Evolutionary conservation across 2,329 filamentous ascomycete genomes (phyloP).

Genomic region (Botryotinia convoluta): DNA sequence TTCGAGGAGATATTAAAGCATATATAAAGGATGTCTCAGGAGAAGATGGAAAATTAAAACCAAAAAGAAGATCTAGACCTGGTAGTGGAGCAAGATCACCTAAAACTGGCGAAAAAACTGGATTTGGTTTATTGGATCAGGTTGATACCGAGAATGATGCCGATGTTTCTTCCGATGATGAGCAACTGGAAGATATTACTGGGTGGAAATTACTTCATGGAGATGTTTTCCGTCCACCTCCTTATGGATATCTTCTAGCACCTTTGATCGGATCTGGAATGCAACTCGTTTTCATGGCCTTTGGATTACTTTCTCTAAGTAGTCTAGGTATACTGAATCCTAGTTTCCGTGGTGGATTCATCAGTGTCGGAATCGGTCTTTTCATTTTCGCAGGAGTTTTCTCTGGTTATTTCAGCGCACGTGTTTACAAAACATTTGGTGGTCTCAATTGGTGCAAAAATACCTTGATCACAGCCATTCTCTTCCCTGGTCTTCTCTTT

Average conservation of each 20-base stretch:
- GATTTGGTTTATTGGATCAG: slow-evolving; percentile 58
- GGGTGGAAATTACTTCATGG: slow-evolving; percentile 87
- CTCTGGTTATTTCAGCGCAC: slow-evolving; percentile 82
- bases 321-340: slow-evolving; percentile 79
- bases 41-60: slow-evolving; percentile 63
- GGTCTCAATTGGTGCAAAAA: slow-evolving; percentile 74
- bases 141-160: slow-evolving; percentile 52
- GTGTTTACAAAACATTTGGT: slow-evolving; percentile 80
- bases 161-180: slow-evolving; percentile 63
- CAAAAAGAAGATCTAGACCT: slow-evolving; percentile 49
- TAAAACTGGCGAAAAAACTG: slow-evolving; percentile 50
- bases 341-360: slow-evolving; percentile 84
- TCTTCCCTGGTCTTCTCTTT: slow-evolving; percentile 79
- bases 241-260: slow-evolving; percentile 69
- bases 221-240: slow-evolving; percentile 79
- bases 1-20: slow-evolving; percentile 74
- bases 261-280: slow-evolving; percentile 82
- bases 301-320: slow-evolving; percentile 68
- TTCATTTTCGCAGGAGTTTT: slow-evolving; percentile 82
- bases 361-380: slow-evolving; percentile 77
- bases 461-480: slow-evolving; percentile 69
- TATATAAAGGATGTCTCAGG: slow-evolving; percentile 59
- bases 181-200: slow-evolving; percentile 72
- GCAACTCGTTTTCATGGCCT: slow-evolving; percentile 79
- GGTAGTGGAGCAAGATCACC: slow-evolving; percentile 44